Percentiles rank a stretch among this genome's conserved stretches.
Evolutionary conservation across 495 filamentous ascomycete species (phyloP).

Genomic region (Daldinia vernicosa): DNA sequence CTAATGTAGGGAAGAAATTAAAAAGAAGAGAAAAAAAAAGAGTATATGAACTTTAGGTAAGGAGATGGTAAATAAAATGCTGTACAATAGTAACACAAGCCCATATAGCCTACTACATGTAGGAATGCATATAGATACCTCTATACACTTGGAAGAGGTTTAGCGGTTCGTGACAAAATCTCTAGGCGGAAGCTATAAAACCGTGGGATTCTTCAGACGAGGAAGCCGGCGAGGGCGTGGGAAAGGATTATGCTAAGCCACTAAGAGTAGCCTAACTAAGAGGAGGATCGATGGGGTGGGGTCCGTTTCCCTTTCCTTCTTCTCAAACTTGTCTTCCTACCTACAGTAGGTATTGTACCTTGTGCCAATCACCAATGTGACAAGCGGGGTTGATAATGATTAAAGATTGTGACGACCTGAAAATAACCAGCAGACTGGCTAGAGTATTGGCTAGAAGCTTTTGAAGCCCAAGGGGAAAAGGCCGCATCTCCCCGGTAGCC

Average conservation of each 20-base stretch:
- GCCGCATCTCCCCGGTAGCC: slow-evolving; percentile 21
- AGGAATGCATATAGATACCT: neutral
- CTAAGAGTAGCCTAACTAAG: slow-evolving; percentile 37
- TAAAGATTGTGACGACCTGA: slow-evolving; percentile 27
- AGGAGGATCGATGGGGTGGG: slow-evolving; percentile 39
- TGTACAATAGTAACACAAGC: slow-evolving; percentile 11
- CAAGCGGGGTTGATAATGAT: slow-evolving; percentile 31
- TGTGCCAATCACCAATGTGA: slow-evolving; percentile 29
- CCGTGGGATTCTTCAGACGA: slow-evolving; percentile 26
- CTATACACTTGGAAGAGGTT: neutral
- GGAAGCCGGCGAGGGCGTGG: slow-evolving; percentile 15
- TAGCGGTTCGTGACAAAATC: slow-evolving; percentile 20
- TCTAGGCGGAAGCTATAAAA: slow-evolving; percentile 15
- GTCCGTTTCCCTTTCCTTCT: slow-evolving; percentile 22
- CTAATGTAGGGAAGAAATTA: neutral
- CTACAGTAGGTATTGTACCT: no score
- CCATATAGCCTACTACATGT: slow-evolving; percentile 14
- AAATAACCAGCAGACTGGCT: slow-evolving; percentile 15
- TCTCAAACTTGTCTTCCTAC: slow-evolving; percentile 29
- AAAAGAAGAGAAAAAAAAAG: slow-evolving; percentile 10
- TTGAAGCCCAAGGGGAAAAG: slow-evolving; percentile 27
- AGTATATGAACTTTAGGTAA: neutral
- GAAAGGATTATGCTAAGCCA: slow-evolving; percentile 34
- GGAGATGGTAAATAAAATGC: slow-evolving; percentile 7
- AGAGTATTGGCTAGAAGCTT: slow-evolving; percentile 3